Percentiles rank a stretch among this genome's conserved stretches.
These are phyloP conservation scores for Cyamopsis tetragonoloba DNA, from an alignment of 306 rosid species.

Conservation along the genomic window DNA sequence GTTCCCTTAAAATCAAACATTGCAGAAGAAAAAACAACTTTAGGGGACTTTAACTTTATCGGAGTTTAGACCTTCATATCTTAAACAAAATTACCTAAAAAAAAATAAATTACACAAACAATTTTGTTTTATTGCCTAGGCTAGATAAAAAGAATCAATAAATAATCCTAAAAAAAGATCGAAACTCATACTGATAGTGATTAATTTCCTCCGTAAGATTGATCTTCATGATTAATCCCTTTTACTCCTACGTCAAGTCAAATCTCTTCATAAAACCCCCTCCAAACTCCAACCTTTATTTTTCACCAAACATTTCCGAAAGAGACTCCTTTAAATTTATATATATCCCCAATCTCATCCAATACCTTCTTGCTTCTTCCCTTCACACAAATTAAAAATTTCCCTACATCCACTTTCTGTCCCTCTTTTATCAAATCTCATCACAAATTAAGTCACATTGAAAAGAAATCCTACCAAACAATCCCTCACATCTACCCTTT, in stretches of 20 bases:
- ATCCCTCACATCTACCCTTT: slow-evolving; percentile 22
- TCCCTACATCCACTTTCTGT: slow-evolving; percentile 7
- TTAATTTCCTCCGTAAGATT: not conserved
- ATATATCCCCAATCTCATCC: not conserved
- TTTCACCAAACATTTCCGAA: slow-evolving; percentile 29
- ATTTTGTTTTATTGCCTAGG: no score
- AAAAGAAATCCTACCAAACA: slow-evolving; percentile 35
- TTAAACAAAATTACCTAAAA: no score
- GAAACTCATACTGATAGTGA: not conserved
- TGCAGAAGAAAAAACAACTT: no score
- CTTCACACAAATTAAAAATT: not conserved
- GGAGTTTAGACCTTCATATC: no score
- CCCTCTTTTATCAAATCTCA: not conserved
- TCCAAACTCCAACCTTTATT: slow-evolving; percentile 17
- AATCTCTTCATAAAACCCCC: slow-evolving; percentile 15
- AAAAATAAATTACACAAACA: no score
- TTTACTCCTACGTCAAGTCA: slow-evolving; percentile 29
- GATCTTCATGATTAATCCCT: slow-evolving; percentile 25
- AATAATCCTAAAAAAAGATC: not conserved
- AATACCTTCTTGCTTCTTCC: slow-evolving; percentile 3
- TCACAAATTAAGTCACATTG: slow-evolving; percentile 19
- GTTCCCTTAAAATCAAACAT: no score
- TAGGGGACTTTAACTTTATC: no score
- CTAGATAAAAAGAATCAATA: no score
- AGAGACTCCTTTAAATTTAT: slow-evolving; percentile 14